Evolutionary conservation across 179 eudicot species (phyloP).

Genomic region (Spergularia azorica): DNA sequence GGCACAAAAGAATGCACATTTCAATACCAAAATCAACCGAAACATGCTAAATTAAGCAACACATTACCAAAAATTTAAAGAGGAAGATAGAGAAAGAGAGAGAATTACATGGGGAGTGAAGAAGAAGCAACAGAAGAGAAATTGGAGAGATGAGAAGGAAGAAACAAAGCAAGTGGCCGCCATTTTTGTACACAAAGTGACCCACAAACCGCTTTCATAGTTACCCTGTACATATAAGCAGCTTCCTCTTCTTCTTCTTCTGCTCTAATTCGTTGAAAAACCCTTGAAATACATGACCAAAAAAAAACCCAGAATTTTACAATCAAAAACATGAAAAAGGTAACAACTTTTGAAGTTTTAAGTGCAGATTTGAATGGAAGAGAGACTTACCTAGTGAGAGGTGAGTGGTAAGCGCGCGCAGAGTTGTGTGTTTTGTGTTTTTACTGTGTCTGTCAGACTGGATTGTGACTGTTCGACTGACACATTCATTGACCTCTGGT

Average conservation of each 20-base stretch:
- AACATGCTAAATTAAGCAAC: background rate
- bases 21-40: background rate
- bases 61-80: background rate
- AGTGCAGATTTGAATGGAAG: too few species aligned
- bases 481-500: too few species aligned
- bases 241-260: background rate
- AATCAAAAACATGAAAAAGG: too few species aligned
- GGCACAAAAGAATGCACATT: background rate
- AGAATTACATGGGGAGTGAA: conserved; percentile 32
- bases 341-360: too few species aligned
- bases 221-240: conserved; percentile 48
- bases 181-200: conserved; percentile 46
- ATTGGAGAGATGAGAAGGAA: conserved; percentile 33
- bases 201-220: conserved; percentile 52
- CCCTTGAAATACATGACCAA: background rate
- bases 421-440: too few species aligned
- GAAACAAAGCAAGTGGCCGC: conserved; percentile 55
- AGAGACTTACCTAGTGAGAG: too few species aligned
- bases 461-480: too few species aligned
- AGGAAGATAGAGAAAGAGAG: background rate
- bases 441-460: too few species aligned
- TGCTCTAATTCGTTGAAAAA: background rate
- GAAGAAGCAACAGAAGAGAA: conserved; percentile 32
- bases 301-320: background rate
- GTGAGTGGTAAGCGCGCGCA: too few species aligned